Percentiles rank a stretch among this genome's conserved stretches.
These are phyloP conservation scores for Theobroma cacao DNA, from an alignment of 345 rosid genomes.

Conservation along the genomic window DNA sequence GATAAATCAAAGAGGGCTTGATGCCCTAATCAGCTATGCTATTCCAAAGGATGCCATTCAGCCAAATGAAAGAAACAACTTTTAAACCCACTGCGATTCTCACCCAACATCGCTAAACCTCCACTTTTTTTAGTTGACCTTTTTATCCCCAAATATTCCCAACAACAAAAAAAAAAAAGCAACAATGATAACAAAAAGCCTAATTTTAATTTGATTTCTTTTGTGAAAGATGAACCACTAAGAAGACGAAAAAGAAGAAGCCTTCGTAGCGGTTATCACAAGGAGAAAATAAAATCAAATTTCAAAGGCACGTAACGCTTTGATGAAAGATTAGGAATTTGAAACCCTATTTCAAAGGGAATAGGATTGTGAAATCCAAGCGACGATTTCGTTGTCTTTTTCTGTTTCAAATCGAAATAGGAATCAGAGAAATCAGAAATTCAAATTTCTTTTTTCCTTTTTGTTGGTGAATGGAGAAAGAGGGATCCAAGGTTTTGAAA, in stretches of 20 bases:
- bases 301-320: background rate
- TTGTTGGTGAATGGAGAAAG: too few species aligned
- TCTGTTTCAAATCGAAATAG: background rate
- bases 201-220: background rate
- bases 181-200: too few species aligned
- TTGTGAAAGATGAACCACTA: background rate
- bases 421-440: conserved; percentile 1
- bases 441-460: too few species aligned
- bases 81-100: conserved; percentile 33
- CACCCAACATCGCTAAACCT: conserved; percentile 55
- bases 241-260: background rate
- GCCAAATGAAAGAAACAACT: conserved; percentile 64
- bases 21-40: conserved; percentile 47
- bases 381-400: background rate
- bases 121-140: conserved; percentile 21
- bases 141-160: background rate
- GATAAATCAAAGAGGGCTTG: conserved; percentile 27
- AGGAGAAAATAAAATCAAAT: background rate
- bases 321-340: background rate
- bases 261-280: background rate
- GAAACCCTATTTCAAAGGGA: background rate
- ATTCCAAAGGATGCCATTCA: conserved; percentile 94
- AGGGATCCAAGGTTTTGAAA: too few species aligned
- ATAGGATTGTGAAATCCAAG: background rate
- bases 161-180: too few species aligned